Conservation (phyloP, 1,284 basidiomycete genomes). For the Sutorius eximius region DNA sequence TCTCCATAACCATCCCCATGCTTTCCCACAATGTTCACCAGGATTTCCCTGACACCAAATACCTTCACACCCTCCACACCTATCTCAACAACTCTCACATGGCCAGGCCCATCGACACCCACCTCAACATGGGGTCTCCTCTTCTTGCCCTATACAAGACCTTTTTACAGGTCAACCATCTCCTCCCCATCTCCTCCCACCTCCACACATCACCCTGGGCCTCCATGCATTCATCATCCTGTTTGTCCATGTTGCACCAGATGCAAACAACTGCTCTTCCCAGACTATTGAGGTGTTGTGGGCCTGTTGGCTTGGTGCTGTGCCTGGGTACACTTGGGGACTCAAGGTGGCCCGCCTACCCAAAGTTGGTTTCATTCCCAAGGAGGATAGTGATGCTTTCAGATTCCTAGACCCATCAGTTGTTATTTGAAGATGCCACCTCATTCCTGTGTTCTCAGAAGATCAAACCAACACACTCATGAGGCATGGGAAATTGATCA, state of each 20-base stretch:
- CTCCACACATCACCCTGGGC: no score
- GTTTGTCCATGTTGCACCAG: neutral
- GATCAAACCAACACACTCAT: neutral
- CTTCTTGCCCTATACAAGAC: no score
- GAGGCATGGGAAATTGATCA: neutral
- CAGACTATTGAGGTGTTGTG: neutral
- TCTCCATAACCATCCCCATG: no score
- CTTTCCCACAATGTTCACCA: no score
- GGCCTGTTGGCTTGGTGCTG: neutral
- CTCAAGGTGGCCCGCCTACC: neutral
- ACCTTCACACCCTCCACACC: no score
- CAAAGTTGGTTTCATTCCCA: neutral
- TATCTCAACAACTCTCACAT: no score
- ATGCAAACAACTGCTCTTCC: neutral
- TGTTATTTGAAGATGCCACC: neutral
- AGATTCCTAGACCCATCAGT: neutral
- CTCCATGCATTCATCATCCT: neutral
- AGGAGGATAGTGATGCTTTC: neutral
- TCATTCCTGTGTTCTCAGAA: neutral
- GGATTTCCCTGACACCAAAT: no score
- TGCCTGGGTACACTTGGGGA: neutral
- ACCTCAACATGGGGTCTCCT: no score
- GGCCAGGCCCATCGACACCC: no score
- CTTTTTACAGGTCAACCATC: no score
- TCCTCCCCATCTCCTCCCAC: no score